Conservation (phyloP, 495 filamentous ascomycete species). For the Neurospora pannonica region DNA sequence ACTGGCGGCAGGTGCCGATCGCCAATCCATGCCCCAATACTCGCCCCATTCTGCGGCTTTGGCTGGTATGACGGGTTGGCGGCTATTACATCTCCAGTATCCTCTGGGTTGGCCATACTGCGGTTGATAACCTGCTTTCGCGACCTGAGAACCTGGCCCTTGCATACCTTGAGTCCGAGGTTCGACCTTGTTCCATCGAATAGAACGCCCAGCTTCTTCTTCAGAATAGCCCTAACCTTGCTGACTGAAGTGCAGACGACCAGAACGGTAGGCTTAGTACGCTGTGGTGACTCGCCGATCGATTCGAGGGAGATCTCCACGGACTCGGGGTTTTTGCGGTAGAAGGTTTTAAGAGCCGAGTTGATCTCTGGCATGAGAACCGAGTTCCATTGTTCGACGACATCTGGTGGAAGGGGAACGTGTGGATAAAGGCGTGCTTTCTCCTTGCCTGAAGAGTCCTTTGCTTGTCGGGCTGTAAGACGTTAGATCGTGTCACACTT, state of each 20-base stretch:
- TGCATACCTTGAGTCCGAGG: slow-evolving; percentile 52
- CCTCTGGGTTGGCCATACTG: slow-evolving; percentile 26
- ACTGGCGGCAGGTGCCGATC: slow-evolving; percentile 79
- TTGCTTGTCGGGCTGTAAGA: background rate
- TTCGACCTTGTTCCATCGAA: slow-evolving; percentile 48
- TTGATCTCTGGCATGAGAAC: slow-evolving; percentile 63
- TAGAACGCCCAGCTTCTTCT: slow-evolving; percentile 51
- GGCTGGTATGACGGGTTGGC: slow-evolving; percentile 61
- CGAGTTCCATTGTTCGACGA: slow-evolving; percentile 61
- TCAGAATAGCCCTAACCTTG: slow-evolving; percentile 60
- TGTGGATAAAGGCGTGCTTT: slow-evolving; percentile 43
- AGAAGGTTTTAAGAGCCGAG: slow-evolving; percentile 47
- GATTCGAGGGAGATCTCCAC: slow-evolving; percentile 67
- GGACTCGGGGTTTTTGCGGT: slow-evolving; percentile 57
- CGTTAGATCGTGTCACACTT: background rate
- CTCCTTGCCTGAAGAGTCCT: slow-evolving; percentile 12
- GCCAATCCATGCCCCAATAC: slow-evolving; percentile 82
- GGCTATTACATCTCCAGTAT: slow-evolving; percentile 25
- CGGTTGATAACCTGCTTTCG: slow-evolving; percentile 32
- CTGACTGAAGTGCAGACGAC: slow-evolving; percentile 64
- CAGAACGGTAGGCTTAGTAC: slow-evolving; percentile 63
- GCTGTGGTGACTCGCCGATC: slow-evolving; percentile 56
- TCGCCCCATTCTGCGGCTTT: slow-evolving; percentile 73
- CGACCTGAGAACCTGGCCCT: slow-evolving; percentile 61
- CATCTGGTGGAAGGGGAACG: slow-evolving; percentile 46